Evolutionary conservation across 495 filamentous ascomycete genomes (phyloP).

Genomic region (Podospora didyma): DNA sequence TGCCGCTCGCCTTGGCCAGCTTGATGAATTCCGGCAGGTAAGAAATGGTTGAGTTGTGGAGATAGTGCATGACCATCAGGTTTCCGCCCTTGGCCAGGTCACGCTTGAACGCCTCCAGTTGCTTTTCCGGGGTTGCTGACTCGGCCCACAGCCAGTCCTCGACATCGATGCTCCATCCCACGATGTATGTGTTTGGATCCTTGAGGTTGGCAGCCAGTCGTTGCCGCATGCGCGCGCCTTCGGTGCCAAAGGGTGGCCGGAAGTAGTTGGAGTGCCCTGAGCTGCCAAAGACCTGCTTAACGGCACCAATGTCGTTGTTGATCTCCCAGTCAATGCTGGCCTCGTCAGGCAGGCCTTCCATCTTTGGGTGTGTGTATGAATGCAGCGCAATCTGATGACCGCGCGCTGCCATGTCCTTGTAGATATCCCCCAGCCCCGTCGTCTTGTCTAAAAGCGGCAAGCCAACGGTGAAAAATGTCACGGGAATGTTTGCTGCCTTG

Average conservation of each 20-base stretch:
- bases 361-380: constrained; percentile 69
- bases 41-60: constrained; percentile 62
- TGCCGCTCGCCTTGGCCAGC: constrained; percentile 61
- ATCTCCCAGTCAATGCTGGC: constrained; percentile 69
- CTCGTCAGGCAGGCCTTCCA: constrained; percentile 59
- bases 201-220: constrained; percentile 50
- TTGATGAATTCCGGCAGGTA: constrained; percentile 67
- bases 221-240: constrained; percentile 67
- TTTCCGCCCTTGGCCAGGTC: constrained; percentile 65
- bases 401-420: constrained; percentile 57
- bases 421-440: constrained; percentile 60
- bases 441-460: constrained; percentile 54
- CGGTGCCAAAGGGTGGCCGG: constrained; percentile 71
- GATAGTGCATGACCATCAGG: constrained; percentile 74
- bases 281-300: constrained; percentile 44
- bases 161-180: constrained; percentile 73
- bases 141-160: constrained; percentile 76
- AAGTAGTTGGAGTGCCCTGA: constrained; percentile 53
- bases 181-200: constrained; percentile 49
- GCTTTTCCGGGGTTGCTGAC: constrained; percentile 62
- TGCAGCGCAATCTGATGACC: constrained; percentile 77
- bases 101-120: constrained; percentile 69
- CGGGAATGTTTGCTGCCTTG: constrained; percentile 57
- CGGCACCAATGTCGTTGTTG: constrained; percentile 55
- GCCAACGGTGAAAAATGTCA: constrained; percentile 79